phyloP scores from a whole-genome alignment of 2,329 filamentous ascomycete genomes.

The Colletotrichum orchidophilum region DNA sequence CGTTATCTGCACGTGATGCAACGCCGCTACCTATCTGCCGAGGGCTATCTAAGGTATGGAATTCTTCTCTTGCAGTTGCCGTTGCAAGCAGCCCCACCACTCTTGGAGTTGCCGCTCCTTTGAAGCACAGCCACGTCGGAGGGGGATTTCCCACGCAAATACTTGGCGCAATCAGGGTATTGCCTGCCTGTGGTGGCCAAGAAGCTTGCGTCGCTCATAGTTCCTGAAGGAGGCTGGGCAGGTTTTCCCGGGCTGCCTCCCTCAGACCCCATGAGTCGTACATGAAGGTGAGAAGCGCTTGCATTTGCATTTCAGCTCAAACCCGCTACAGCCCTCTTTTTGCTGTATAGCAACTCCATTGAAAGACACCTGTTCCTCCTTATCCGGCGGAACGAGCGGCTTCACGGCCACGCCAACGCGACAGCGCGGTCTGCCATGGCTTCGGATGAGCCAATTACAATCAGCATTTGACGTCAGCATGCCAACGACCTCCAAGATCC shows the following conservation, averaged over 20 bases:
- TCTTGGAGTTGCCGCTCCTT: constrained; percentile 23
- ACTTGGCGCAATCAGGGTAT: constrained; percentile 23
- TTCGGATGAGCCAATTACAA: constrained; percentile 31
- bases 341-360: constrained; percentile 2
- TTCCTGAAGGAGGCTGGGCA: constrained; percentile 5
- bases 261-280: constrained; percentile 25
- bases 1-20: neutral
- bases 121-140: constrained; percentile 19
- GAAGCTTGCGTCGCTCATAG: constrained; percentile 24
- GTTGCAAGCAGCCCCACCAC: constrained; percentile 14
- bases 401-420: constrained; percentile 24
- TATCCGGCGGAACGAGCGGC: constrained; percentile 21
- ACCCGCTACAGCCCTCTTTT: constrained; percentile 10
- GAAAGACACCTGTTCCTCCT: constrained; percentile 20
- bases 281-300: constrained; percentile 29
- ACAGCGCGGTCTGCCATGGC: constrained; percentile 27
- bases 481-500: constrained; percentile 37
- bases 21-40: neutral
- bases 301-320: constrained; percentile 27
- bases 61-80: constrained; percentile 31
- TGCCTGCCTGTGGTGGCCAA: constrained; percentile 24
- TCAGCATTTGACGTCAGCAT: constrained; percentile 37
- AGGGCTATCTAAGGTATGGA: neutral
- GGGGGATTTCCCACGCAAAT: constrained; percentile 5
- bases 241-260: constrained; percentile 34